Conservation (phyloP, 2,329 filamentous ascomycete genomes). For the Westerdykella sp. region DNA sequence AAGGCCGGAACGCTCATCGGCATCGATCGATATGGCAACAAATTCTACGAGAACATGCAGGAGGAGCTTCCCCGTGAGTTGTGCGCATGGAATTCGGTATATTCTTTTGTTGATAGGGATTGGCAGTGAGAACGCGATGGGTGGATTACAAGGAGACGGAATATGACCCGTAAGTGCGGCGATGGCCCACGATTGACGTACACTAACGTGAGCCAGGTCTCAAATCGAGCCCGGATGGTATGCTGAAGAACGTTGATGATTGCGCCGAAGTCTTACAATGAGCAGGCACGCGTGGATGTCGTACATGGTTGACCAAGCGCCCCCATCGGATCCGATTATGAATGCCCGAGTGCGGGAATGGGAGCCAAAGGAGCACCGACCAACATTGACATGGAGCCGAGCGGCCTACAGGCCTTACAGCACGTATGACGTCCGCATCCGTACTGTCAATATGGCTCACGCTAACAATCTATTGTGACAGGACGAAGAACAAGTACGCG, state of each 20-base stretch:
- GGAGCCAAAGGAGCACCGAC: slow-evolving; percentile 67
- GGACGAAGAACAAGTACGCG: slow-evolving; percentile 46
- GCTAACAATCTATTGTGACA: slow-evolving; percentile 17
- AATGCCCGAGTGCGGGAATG: slow-evolving; percentile 62
- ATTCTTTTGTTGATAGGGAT: slow-evolving; percentile 43
- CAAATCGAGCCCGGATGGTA: slow-evolving; percentile 91
- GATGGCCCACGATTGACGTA: neutral
- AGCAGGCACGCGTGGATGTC: slow-evolving; percentile 89
- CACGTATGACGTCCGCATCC: slow-evolving; percentile 62
- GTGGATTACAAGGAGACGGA: slow-evolving; percentile 92
- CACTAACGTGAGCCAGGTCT: slow-evolving; percentile 48
- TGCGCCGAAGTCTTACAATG: slow-evolving; percentile 1
- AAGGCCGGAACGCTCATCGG: slow-evolving; percentile 85
- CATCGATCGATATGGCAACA: slow-evolving; percentile 88
- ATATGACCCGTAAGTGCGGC: slow-evolving; percentile 59
- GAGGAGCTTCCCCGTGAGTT: slow-evolving; percentile 83
- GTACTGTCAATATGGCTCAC: neutral
- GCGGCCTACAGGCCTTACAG: slow-evolving; percentile 89
- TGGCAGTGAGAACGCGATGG: slow-evolving; percentile 85
- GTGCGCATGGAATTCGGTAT: slow-evolving; percentile 68
- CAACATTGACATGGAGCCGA: slow-evolving; percentile 68
- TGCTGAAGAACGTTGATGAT: slow-evolving; percentile 1
- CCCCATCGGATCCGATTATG: slow-evolving; percentile 67
- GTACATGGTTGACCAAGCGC: slow-evolving; percentile 84
- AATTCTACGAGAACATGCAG: slow-evolving; percentile 85